Evolutionary conservation across 768 basidiomycete species (phyloP).

Genomic region (Suillus brevipes): DNA sequence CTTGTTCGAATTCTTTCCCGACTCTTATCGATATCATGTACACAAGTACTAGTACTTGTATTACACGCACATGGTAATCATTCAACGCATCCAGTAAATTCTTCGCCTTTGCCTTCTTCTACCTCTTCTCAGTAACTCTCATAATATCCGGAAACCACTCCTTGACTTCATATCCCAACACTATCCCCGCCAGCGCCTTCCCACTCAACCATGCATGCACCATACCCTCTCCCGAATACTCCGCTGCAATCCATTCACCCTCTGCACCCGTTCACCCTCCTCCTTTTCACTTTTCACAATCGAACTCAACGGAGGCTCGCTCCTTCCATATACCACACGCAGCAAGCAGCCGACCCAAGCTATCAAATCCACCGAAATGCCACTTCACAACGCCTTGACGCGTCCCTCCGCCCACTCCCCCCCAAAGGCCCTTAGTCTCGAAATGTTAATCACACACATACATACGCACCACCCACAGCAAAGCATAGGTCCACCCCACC

Average conservation of each 20-base stretch:
- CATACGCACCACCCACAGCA: conserved; percentile 55
- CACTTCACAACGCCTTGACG: conserved; percentile 61
- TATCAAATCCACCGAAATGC: conserved; percentile 55
- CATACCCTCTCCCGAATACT: conserved; percentile 75
- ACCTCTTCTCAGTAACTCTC: conserved; percentile 48
- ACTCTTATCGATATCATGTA: too few relatives aligned
- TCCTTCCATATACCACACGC: conserved; percentile 44
- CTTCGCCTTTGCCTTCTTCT: conserved; percentile 53
- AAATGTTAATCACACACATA: conserved; percentile 5
- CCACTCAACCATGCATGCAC: conserved; percentile 68
- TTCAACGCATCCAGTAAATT: conserved; percentile 28
- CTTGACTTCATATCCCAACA: conserved; percentile 40
- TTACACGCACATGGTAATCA: too few relatives aligned
- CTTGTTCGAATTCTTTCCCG: too few relatives aligned
- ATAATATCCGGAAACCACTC: conserved; percentile 54
- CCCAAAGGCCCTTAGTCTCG: conserved; percentile 56
- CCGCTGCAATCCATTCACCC: conserved; percentile 65
- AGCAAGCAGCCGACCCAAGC: conserved; percentile 75
- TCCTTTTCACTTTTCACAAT: not conserved
- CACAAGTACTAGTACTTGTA: too few relatives aligned
- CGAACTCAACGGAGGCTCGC: conserved; percentile 14
- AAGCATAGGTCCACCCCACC: conserved; percentile 62
- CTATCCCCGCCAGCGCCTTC: conserved; percentile 58
- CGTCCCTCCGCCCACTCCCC: conserved; percentile 37
- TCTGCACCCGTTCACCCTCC: not conserved